Base-by-base conservation (phyloP, 352 stramenopile species). In the Halophytophthora batemanensis region DNA sequence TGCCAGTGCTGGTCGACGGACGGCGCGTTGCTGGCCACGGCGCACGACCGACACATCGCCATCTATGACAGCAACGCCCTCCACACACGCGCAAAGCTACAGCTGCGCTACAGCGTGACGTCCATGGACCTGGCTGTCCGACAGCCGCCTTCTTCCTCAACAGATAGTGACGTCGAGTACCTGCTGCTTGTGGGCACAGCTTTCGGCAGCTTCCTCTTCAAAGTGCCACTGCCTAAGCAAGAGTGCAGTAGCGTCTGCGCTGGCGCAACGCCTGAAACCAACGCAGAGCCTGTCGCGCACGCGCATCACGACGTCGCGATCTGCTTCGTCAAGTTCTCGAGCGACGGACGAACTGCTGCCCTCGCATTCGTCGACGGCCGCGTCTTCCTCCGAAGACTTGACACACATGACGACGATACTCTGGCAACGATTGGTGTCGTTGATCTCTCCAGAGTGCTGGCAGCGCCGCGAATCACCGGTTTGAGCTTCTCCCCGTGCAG, bases 341-440 rank as follows among this genome's bases (percentile, higher is more conserved):
- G 47, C 2, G 65, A 82, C 36, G 63, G 50, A 6, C 17, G 31
- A 4, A 63, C 40, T 6, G 49, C 66, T 45, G 74, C 66, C 2
- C 29, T 90, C 2, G 79, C 74, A 1, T 77, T 65, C 0, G 58
- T 79, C 13, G 76, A 90, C 25, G 79, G 79, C 17, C 69, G 76
- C 10, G 28, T 90, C 2, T 73, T 84, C 23, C 18, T 89, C 6
- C 59, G 64, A 6, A 43, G 52, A 7, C 18, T 79, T 10, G 18
- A 43, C n/a, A 39, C 28, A 6, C 49, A 45, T 29, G 19, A 37
- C 6, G 19, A 56, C 3, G 14, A 39, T 3, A 37, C 21, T 12
- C 45, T 56, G 22, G 37, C 45, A 2, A 45, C 37, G 10, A 71
- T 79, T 35, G 73, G 73, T 2, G 18, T 11, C 2, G 31, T 53